phyloP scores from a whole-genome alignment of 176 grass and related monocot species.

The Musa schizocarpa region DNA sequence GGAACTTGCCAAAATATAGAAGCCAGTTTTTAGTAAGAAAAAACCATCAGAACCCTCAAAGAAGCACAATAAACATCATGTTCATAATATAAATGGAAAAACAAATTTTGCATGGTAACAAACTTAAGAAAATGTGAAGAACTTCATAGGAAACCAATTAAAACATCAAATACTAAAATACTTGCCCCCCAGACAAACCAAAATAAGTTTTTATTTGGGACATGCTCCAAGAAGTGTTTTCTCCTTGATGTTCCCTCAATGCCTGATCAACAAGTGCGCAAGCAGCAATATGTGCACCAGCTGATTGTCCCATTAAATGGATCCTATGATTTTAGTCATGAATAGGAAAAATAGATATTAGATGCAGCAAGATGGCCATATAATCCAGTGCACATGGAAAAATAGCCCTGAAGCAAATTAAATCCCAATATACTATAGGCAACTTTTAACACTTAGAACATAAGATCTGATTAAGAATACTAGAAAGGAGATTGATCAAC shows the following conservation, averaged over 20 bases:
- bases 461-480: background rate
- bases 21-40: too few species aligned
- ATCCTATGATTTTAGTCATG: constrained; percentile 42
- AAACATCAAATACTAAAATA: background rate
- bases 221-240: constrained; percentile 62
- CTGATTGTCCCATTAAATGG: constrained; percentile 95
- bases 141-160: background rate
- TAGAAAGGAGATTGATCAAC: background rate
- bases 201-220: constrained; percentile 92
- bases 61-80: too few species aligned
- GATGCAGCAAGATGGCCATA: background rate
- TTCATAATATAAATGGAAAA: background rate
- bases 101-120: background rate
- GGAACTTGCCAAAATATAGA: background rate
- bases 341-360: constrained; percentile 8
- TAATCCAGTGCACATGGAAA: background rate
- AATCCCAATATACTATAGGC: background rate
- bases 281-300: constrained; percentile 90
- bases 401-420: background rate
- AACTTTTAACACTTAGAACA: background rate
- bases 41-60: too few species aligned
- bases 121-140: background rate
- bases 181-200: constrained; percentile 88
- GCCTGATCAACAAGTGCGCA: constrained; percentile 67
- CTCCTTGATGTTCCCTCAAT: constrained; percentile 55